Percentiles rank a stretch among this genome's conserved stretches.
These are phyloP conservation scores for Diaporthe humulicola DNA, from an alignment of 2,329 filamentous ascomycete genomes.

Conservation along the genomic window DNA sequence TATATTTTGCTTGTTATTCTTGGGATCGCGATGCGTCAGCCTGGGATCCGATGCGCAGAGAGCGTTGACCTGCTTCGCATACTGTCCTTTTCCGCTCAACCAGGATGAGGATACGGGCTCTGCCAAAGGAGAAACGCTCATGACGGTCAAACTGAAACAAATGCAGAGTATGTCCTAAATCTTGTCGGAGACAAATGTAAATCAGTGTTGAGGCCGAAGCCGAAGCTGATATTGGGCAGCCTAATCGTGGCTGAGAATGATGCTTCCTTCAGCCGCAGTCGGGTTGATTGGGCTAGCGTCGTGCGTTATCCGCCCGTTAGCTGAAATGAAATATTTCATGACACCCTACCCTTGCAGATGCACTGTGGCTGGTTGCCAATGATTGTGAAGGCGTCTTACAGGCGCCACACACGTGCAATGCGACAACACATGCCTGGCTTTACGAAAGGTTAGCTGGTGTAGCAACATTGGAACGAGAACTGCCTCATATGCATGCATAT, in stretches of 20 bases:
- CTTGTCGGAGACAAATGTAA: background rate
- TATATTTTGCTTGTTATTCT: background rate
- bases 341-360: too few relatives aligned
- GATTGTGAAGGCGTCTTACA: too few relatives aligned
- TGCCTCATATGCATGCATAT: too few relatives aligned
- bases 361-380: too few relatives aligned
- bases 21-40: background rate
- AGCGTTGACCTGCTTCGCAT: background rate
- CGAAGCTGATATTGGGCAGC: background rate
- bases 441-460: too few relatives aligned
- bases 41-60: background rate
- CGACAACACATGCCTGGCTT: too few relatives aligned
- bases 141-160: background rate
- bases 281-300: background rate
- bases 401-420: too few relatives aligned
- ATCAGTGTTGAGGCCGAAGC: background rate
- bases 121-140: background rate
- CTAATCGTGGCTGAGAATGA: background rate
- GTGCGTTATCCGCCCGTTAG: too few relatives aligned
- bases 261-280: background rate
- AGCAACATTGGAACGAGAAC: too few relatives aligned
- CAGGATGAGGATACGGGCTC: background rate
- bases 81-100: background rate
- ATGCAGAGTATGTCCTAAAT: background rate
- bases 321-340: too few relatives aligned